phyloP scores from a whole-genome alignment of 306 rosid genomes.

The Prunus salicina region DNA sequence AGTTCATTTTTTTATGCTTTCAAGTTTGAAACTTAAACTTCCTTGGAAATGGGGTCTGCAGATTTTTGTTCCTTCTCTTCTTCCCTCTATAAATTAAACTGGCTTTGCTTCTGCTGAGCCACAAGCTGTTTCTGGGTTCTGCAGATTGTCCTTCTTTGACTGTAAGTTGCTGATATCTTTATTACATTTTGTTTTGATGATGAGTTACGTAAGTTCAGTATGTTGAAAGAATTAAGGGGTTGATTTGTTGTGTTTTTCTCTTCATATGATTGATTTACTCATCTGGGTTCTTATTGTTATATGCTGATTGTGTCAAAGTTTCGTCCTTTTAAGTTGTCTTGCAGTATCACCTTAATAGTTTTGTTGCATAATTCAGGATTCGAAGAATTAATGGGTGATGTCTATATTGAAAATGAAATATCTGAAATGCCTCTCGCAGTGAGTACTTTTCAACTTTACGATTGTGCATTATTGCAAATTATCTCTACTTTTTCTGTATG shows the following conservation, averaged over 20 bases:
- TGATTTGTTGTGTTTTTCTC: neutral
- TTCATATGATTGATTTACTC: constrained; percentile 6
- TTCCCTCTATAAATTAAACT: constrained; percentile 19
- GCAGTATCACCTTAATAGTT: neutral
- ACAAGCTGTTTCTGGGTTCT: constrained; percentile 31
- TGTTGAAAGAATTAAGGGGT: neutral
- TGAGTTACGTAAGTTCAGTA: too few relatives aligned
- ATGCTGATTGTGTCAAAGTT: constrained; percentile 4
- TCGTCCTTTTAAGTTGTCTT: neutral
- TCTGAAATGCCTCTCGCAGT: constrained; percentile 29
- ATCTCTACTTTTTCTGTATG: neutral
- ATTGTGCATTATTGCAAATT: neutral
- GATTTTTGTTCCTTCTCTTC: neutral
- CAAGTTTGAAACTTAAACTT: neutral
- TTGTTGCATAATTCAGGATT: constrained; percentile 24
- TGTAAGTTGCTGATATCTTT: constrained; percentile 20
- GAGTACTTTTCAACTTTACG: constrained; percentile 12
- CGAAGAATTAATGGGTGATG: constrained; percentile 33
- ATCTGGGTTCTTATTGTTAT: constrained; percentile 8
- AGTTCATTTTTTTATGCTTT: neutral
- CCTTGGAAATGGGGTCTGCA: constrained; percentile 24
- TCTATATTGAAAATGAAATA: constrained; percentile 14
- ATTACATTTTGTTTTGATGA: neutral
- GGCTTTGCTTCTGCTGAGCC: constrained; percentile 12
- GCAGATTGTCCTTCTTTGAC: constrained; percentile 22